A percentile compares a stretch with the other conserved stretches of the same genome.
These are phyloP conservation scores for Amniculicola lignicola DNA, from an alignment of 495 filamentous ascomycete genomes.

Conservation along the genomic window DNA sequence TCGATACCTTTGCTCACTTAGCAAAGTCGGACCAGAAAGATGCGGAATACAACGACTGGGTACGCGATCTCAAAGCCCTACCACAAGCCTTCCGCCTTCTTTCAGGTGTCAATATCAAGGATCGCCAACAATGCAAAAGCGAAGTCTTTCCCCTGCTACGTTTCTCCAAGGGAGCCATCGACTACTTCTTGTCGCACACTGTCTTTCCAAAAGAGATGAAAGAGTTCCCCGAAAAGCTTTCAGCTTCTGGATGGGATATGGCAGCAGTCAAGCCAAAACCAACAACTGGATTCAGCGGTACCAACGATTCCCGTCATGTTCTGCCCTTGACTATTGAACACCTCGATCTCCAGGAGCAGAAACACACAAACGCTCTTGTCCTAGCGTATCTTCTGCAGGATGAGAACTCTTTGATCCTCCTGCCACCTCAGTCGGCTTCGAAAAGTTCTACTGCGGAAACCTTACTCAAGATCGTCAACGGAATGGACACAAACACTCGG, in stretches of 20 bases:
- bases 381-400: constrained; percentile 53
- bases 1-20: constrained; percentile 42
- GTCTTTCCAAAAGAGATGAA: constrained; percentile 66
- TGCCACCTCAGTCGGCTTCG: neutral
- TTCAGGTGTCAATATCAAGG: constrained; percentile 57
- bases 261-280: constrained; percentile 46
- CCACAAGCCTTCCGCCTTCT: constrained; percentile 44
- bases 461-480: constrained; percentile 48
- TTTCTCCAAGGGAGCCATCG: constrained; percentile 50
- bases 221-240: constrained; percentile 61
- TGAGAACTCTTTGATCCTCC: constrained; percentile 47
- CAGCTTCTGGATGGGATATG: constrained; percentile 68
- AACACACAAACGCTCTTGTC: constrained; percentile 63
- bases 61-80: neutral
- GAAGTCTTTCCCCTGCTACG: constrained; percentile 54
- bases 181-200: constrained; percentile 59
- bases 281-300: constrained; percentile 68
- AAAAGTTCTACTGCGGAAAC: constrained; percentile 30
- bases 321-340: constrained; percentile 57
- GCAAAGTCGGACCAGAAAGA: constrained; percentile 53
- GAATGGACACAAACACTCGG: constrained; percentile 43
- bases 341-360: constrained; percentile 53
- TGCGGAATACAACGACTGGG: constrained; percentile 19
- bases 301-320: constrained; percentile 59
- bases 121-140: constrained; percentile 41